Percentiles rank a stretch among this genome's conserved stretches.
These are phyloP conservation scores for Thoreauomyces humboldtii DNA, from an alignment of 192 early-diverging fungal species.

Conservation along the genomic window DNA sequence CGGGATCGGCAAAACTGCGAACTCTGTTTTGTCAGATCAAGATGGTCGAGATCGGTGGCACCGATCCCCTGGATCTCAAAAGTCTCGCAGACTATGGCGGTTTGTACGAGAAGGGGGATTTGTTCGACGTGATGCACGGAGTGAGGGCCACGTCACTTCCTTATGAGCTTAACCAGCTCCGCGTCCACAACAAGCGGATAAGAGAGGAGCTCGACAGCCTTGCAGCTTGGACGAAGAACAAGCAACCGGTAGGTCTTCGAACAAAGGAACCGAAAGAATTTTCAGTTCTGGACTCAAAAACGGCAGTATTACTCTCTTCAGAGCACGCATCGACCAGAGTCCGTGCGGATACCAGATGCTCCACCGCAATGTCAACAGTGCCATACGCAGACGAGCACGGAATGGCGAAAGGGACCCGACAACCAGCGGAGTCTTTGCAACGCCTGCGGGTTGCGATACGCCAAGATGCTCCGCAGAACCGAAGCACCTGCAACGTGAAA, in stretches of 20 bases:
- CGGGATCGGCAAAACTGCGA: background rate
- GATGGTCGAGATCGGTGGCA: background rate
- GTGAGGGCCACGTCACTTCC: constrained; percentile 53
- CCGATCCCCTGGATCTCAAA: constrained; percentile 21
- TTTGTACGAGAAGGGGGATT: constrained; percentile 13
- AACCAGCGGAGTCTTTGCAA: constrained; percentile 20
- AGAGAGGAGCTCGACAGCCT: constrained; percentile 42
- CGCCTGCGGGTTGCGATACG: constrained; percentile 21
- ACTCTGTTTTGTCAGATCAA: constrained; percentile 9
- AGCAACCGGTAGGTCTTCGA: background rate
- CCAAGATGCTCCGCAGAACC: constrained; percentile 5
- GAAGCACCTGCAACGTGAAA: background rate
- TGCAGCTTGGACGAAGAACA: constrained; percentile 6
- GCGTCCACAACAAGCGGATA: constrained; percentile 57
- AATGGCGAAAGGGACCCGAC: constrained; percentile 23
- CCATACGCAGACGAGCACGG: constrained; percentile 4
- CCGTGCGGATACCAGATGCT: background rate
- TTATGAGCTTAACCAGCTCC: constrained; percentile 64
- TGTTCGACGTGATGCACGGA: constrained; percentile 31
- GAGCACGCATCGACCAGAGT: background rate
- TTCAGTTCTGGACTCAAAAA: too few species aligned
- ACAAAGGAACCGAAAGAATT: background rate
- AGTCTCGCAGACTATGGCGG: constrained; percentile 3
- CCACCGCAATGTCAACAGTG: constrained; percentile 13
- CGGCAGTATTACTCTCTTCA: background rate